Base-by-base conservation (phyloP, 306 rosid genomes). In the Alnus rubra region DNA sequence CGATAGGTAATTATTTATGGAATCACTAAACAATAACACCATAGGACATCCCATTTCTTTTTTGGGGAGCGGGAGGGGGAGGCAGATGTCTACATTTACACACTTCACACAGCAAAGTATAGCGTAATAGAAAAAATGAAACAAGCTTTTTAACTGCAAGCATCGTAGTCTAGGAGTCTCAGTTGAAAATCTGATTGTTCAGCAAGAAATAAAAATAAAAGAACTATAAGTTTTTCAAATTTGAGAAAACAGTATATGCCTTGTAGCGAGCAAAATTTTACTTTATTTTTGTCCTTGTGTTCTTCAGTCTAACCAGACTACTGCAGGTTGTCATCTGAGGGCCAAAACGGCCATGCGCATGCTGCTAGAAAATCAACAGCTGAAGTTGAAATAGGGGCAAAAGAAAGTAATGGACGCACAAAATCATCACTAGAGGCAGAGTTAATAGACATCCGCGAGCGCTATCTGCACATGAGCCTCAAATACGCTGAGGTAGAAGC, bases 401-500 rank as follows among this genome's bases (percentile, higher is more conserved):
- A 84, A 75, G 94, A 88, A 84, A 82, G 10, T 74, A 84, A 76
- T 65, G 97, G 91, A 73, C 76, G 81, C 72, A 85, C 86, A 56
- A 92, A 85, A 79, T 88, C 92, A 71, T 82, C 72, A 76, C 91
- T 95, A n/a, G 98, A 92, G 89, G 88, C 83, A 68, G 98, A 95
- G 80, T 77, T 95, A 78, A 85, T 81, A 78, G 99, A 95, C 76
- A 84, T 95, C 83, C 91, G 84, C 18, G 98, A 95, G 78, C 96
- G 97, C 33, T 95, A 93, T 86, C 81, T 83, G 76, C 83, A 84
- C 87, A 91, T 95, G 92, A 95, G 99, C 91, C 97, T 95, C 49
- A 89, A 89, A 86, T 95, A 91, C 53, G 99, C 98, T 0, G 97
- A 95, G 83, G 99, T 87, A 28, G 99, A 93, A 88, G 81, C 93